Percentiles rank a stretch among this genome's conserved stretches.
Conservation (phyloP, 768 basidiomycete species). For the Russula griseocarnosa region DNA sequence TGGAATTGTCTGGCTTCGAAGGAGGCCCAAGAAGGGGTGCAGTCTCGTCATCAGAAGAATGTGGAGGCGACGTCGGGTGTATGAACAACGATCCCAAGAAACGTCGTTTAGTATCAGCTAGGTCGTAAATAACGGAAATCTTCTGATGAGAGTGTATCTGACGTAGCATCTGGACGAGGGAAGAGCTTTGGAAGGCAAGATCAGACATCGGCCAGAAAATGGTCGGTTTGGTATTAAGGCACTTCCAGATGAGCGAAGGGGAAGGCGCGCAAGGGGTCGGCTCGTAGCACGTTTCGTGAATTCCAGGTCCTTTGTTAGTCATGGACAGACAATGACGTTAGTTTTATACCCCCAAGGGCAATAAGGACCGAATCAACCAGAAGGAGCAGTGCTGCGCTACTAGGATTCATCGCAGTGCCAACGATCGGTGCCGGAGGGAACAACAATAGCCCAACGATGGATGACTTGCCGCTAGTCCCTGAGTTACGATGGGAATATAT, state of each 20-base stretch:
- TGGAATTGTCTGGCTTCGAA: not conserved
- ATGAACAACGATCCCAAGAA: not conserved
- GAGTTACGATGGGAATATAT: not conserved
- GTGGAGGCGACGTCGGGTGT: not conserved
- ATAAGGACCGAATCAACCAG: not conserved
- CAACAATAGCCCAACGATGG: constrained; percentile 3
- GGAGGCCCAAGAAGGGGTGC: constrained; percentile 8
- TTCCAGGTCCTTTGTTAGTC: constrained; percentile 3
- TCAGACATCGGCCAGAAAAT: constrained; percentile 11
- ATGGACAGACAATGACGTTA: not conserved
- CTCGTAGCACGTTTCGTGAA: not conserved
- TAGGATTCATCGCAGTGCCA: constrained; percentile 5
- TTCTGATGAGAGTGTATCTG: not conserved
- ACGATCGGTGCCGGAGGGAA: not conserved
- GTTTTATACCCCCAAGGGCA: not conserved
- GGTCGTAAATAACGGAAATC: constrained; percentile 2
- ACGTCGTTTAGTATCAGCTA: not conserved
- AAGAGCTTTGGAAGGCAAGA: not conserved
- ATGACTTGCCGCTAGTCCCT: constrained; percentile 1
- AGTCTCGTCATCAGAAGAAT: constrained; percentile 17
- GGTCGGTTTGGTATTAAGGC: not conserved
- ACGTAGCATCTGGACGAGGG: constrained; percentile 10
- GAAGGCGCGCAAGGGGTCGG: not conserved
- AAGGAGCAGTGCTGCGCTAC: constrained; percentile 14
- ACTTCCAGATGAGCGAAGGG: not conserved